Evolutionary conservation across 805 yeast species (phyloP).

Genomic region (Pichia nakasei): DNA sequence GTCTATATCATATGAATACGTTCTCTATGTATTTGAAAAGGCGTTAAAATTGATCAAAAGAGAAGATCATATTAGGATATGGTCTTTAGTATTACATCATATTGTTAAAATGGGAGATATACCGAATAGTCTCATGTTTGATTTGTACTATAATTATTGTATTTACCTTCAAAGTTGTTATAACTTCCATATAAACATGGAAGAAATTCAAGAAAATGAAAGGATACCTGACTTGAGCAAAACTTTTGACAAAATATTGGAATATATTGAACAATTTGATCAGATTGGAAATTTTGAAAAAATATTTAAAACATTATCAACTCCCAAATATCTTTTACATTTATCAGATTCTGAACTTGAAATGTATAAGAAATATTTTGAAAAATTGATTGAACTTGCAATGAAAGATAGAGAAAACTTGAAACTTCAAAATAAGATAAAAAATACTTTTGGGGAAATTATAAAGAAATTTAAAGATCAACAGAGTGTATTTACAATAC

Average conservation of each 20-base stretch:
- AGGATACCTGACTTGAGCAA: background rate
- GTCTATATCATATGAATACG: background rate
- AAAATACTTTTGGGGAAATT: slow-evolving; percentile 26
- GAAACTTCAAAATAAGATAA: slow-evolving; percentile 5
- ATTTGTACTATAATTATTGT: slow-evolving; percentile 2
- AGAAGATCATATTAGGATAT: background rate
- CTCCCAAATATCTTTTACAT: slow-evolving; percentile 28
- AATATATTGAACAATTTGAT: background rate
- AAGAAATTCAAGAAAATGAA: background rate
- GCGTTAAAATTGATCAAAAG: background rate
- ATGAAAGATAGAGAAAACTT: background rate
- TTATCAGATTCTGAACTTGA: slow-evolving; percentile 38
- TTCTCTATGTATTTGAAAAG: background rate
- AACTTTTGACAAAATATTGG: slow-evolving; percentile 1
- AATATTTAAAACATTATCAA: slow-evolving; percentile 19
- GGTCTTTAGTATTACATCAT: background rate
- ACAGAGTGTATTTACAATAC: slow-evolving; percentile 37
- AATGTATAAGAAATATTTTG: slow-evolving; percentile 38
- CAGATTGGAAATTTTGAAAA: slow-evolving; percentile 8
- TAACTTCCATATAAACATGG: background rate
- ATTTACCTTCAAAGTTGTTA: slow-evolving; percentile 2
- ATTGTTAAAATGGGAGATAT: background rate
- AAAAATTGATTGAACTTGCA: slow-evolving; percentile 25
- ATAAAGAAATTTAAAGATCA: slow-evolving; percentile 50
- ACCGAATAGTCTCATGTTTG: background rate